These are phyloP conservation scores for Cicer pinnatifidum DNA, from an alignment of 306 rosid genomes.

Conservation along the genomic window DNA sequence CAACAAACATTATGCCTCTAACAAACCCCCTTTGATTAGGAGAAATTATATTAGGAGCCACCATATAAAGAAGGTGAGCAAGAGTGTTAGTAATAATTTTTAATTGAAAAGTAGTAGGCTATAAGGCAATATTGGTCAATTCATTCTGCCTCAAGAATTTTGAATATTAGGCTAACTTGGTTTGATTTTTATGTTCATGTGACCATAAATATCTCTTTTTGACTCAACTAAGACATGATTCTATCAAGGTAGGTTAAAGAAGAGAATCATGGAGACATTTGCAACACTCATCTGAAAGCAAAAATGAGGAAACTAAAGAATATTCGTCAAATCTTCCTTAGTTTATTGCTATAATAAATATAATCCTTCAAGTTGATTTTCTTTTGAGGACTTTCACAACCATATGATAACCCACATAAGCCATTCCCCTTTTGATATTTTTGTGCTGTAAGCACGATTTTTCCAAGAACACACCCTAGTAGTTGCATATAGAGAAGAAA, in stretches of 20 bases:
- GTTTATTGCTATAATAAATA: not conserved
- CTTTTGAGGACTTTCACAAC: not conserved
- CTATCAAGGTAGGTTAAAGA: conserved; percentile 1
- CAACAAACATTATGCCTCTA: no score
- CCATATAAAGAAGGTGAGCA: no score
- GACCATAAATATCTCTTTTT: not conserved
- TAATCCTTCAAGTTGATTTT: conserved; percentile 2
- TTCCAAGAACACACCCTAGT: no score
- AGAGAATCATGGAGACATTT: not conserved
- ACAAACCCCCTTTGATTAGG: no score
- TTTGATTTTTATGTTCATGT: not conserved
- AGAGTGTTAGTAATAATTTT: no score
- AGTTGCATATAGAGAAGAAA: no score
- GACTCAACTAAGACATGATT: not conserved
- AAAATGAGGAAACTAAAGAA: conserved; percentile 23
- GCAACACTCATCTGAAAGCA: conserved; percentile 13
- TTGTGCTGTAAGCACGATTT: no score
- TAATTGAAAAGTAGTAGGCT: no score
- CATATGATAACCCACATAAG: not conserved
- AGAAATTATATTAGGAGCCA: no score
- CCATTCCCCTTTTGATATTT: no score
- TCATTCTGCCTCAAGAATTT: no score
- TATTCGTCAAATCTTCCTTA: not conserved
- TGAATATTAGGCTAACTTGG: not conserved
- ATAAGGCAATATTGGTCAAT: no score